Evolutionary conservation across 768 basidiomycete species (phyloP).

Genomic region (Kwoniella sp.): DNA sequence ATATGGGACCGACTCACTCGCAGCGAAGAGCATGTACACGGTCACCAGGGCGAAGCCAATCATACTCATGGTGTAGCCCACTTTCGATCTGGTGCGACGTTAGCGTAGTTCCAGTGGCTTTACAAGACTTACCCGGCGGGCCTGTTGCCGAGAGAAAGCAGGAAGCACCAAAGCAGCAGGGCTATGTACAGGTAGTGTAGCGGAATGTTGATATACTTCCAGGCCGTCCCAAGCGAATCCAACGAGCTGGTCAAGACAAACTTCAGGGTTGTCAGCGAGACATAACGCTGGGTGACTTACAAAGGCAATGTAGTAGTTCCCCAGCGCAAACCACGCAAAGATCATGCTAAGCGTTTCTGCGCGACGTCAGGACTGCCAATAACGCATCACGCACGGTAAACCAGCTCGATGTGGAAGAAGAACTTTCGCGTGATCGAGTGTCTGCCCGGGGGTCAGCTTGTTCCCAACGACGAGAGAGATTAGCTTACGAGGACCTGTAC

Average conservation of each 20-base stretch:
- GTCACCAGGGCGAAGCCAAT: conserved; percentile 86
- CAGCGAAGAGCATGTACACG: conserved; percentile 78
- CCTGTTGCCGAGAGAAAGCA: conserved; percentile 81
- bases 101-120: neutral
- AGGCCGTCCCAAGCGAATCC: conserved; percentile 56
- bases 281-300: conserved; percentile 17
- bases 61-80: conserved; percentile 78
- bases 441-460: conserved; percentile 24
- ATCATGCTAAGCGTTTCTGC: conserved; percentile 73
- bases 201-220: conserved; percentile 65
- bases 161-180: conserved; percentile 77
- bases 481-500: conserved; percentile 68
- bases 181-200: conserved; percentile 86
- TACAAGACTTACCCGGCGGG: conserved; percentile 73
- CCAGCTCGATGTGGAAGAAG: conserved; percentile 90
- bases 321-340: conserved; percentile 86
- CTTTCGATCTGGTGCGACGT: conserved; percentile 57
- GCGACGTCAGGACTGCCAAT: too few species aligned
- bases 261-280: conserved; percentile 23
- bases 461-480: too few species aligned
- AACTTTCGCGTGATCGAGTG: conserved; percentile 77
- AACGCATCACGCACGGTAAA: conserved; percentile 61
- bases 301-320: conserved; percentile 89
- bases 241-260: conserved; percentile 67
- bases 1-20: conserved; percentile 25